Base-by-base conservation (phyloP, 2,329 filamentous ascomycete genomes). In the Scedosporium minutisporum region DNA sequence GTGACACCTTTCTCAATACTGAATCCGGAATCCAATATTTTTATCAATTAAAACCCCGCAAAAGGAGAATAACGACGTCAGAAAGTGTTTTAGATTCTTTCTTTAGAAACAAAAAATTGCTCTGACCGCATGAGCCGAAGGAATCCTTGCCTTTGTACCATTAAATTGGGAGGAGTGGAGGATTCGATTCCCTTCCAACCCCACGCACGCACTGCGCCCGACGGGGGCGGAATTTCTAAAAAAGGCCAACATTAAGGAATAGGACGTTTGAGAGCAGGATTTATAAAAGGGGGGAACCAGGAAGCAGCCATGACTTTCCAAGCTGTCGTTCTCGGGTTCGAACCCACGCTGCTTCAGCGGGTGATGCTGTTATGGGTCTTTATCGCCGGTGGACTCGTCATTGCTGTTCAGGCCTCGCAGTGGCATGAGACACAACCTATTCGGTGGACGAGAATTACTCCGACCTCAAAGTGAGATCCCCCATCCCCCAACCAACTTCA, bases 371-470 rank as follows among this genome's bases (percentile, higher is more conserved):
- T 69, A 42, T 64, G 65, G 59, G 57, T 61, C 41, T 69, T 68
- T 41, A 58, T 67, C 42, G n/a, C 64, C 5, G 58, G 65, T 25
- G 67, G 67, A 18, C 62, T 69, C 42, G 51, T 69, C 21, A 58
- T 69, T 48, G 65, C 64, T n/a, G 62, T 66, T 16, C 67, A 69
- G 60, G 44, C 63, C 6, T 68, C 67, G 4, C 67, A 68, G 60
- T 58, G 62, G 27, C 62, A 65, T 16, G 61, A 60, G 21, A 60
- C 65, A 9, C 27, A 42, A 7, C 66, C 66, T 51, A 59, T 66
- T 18, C 57, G 60, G 33, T 68, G 67, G 66, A 63, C 65, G 46
- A 64, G 63, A 21, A 59, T 68, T 57, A 68, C 63, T 10, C 44
- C 65, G 38, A 48, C 64, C 10, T 65, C 63, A n/a, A 66, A 64